Percentiles rank a stretch among this genome's conserved stretches.
phyloP scores from a whole-genome alignment of 768 basidiomycete genomes.

The Boletus subparvulus region DNA sequence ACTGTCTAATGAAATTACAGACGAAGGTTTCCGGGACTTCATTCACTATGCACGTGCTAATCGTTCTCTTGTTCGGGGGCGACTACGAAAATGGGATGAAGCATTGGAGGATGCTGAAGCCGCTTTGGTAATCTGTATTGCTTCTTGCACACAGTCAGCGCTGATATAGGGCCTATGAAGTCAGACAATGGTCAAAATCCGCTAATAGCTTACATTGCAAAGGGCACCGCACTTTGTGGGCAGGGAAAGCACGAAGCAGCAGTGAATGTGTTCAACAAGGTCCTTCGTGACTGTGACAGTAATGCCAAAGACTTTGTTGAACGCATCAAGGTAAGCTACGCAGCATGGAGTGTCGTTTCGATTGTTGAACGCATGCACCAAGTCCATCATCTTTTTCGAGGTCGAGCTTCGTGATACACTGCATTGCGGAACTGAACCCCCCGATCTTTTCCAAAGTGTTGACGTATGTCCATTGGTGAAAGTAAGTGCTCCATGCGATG shows the following conservation, averaged over 20 bases:
- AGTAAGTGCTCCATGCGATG: background rate
- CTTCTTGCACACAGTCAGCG: background rate
- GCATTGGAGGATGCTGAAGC: background rate
- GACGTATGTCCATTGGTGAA: background rate
- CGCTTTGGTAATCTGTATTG: background rate
- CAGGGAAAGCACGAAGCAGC: background rate
- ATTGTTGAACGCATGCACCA: background rate
- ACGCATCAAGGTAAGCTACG: background rate
- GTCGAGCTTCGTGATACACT: background rate
- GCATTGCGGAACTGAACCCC: background rate
- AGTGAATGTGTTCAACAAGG: background rate
- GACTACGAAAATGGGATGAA: background rate
- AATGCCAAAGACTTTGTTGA: background rate
- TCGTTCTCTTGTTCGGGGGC: constrained; percentile 7
- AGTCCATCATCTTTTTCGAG: constrained; percentile 4
- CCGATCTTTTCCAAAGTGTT: no score
- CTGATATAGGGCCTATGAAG: background rate
- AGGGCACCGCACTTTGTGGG: background rate
- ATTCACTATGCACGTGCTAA: background rate
- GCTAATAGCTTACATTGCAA: background rate
- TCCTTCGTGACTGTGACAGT: background rate
- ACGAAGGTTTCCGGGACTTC: background rate
- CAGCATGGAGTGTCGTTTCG: background rate
- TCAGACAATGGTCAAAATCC: background rate
- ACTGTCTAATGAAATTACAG: constrained; percentile 3